These are phyloP conservation scores for Lepidium aucheri DNA, from an alignment of 345 rosid species.

Conservation along the genomic window DNA sequence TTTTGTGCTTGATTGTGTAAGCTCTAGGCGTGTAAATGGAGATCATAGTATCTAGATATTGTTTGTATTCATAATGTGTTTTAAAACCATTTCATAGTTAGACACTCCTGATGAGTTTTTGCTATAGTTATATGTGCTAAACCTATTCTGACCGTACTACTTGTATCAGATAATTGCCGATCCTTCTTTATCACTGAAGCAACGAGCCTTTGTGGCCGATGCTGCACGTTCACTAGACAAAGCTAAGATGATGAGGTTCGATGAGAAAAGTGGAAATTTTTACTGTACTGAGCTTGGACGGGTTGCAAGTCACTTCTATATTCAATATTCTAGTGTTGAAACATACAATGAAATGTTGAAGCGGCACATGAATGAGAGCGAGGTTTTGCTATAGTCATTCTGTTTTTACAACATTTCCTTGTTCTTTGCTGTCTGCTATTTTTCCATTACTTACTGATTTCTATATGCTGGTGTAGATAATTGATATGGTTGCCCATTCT, in stretches of 20 bases:
- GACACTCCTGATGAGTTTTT: neutral
- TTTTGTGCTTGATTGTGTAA: constrained; percentile 2
- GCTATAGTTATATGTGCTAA: constrained; percentile 3
- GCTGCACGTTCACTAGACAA: constrained; percentile 97
- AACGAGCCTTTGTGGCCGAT: constrained; percentile 83
- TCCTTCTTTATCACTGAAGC: constrained; percentile 76
- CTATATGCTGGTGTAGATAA: constrained; percentile 45
- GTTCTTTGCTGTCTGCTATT: constrained; percentile 1
- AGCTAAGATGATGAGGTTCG: constrained; percentile 99
- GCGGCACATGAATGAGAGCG: constrained; percentile 91
- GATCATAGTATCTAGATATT: neutral
- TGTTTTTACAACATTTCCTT: neutral
- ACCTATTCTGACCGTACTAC: constrained; percentile 13
- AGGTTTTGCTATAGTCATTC: constrained; percentile 42
- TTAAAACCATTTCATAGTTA: neutral
- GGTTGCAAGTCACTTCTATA: constrained; percentile 96
- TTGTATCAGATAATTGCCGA: constrained; percentile 72
- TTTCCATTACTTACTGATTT: constrained; percentile 3
- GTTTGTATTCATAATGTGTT: neutral
- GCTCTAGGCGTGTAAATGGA: constrained; percentile 7
- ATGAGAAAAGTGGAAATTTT: constrained; percentile 97
- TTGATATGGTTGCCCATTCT: constrained; percentile 94
- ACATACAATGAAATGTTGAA: constrained; percentile 91
- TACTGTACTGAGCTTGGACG: constrained; percentile 98
- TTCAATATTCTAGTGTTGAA: constrained; percentile 95